A percentile compares a stretch with the other conserved stretches of the same genome.
These are phyloP conservation scores for Fusarium fujikuroi DNA, from an alignment of 2,329 filamentous ascomycete genomes.

Conservation along the genomic window DNA sequence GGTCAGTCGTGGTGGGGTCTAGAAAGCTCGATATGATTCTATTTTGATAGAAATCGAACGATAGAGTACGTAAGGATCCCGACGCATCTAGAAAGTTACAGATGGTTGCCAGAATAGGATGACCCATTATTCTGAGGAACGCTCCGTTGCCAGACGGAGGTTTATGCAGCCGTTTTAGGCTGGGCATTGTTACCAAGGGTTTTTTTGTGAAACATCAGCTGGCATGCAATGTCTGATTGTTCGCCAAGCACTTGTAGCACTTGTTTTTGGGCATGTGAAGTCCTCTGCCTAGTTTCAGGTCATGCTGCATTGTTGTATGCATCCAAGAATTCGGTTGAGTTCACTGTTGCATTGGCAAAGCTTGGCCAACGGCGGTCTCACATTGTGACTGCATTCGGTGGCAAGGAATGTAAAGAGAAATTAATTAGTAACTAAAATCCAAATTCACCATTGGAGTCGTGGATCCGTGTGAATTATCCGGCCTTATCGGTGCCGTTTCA, in stretches of 20 bases:
- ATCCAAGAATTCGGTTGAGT: not conserved
- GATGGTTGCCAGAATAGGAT: rapidly evolving
- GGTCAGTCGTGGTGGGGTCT: not conserved
- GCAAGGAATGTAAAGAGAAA: not conserved
- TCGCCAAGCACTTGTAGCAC: no score
- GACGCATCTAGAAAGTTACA: not conserved
- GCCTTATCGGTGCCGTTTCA: not conserved
- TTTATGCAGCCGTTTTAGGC: not conserved
- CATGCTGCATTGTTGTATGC: not conserved
- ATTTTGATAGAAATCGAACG: rapidly evolving
- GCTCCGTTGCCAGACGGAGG: not conserved
- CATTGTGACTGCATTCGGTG: not conserved
- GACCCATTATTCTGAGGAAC: not conserved
- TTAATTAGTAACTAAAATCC: slow-evolving; percentile 69
- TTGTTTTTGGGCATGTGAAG: not conserved
- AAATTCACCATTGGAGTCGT: slow-evolving; percentile 69
- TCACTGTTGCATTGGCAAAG: not conserved
- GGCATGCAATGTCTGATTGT: not conserved
- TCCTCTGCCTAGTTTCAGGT: no score
- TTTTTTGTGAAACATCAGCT: not conserved
- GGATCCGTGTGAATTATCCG: slow-evolving; percentile 58
- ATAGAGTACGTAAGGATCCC: not conserved
- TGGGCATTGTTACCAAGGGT: not conserved
- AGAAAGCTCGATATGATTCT: not conserved
- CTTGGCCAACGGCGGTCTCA: no score